Conservation (phyloP, 306 rosid species). For the Cucumis hystrix region DNA sequence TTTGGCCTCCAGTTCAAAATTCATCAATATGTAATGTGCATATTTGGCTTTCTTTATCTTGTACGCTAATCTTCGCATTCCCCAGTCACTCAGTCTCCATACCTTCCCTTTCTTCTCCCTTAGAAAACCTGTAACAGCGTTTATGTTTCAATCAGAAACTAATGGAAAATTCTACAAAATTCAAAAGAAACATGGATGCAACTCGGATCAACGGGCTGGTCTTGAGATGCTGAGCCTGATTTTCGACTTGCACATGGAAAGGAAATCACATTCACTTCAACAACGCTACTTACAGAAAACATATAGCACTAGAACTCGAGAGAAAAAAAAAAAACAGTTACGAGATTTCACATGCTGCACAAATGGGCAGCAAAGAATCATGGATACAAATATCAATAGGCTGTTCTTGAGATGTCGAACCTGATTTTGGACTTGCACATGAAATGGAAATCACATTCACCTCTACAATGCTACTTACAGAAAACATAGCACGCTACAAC, state of each 20-base stretch:
- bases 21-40: constrained; percentile 75
- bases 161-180: background rate
- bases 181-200: background rate
- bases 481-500: background rate
- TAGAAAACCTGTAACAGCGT: constrained; percentile 46
- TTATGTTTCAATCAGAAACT: constrained; percentile 8
- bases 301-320: background rate
- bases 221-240: background rate
- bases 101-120: constrained; percentile 81
- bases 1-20: constrained; percentile 75
- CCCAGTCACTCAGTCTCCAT: constrained; percentile 90
- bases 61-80: constrained; percentile 80
- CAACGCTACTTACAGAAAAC: background rate
- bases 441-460: background rate
- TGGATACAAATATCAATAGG: background rate
- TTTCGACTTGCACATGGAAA: background rate
- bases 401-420: background rate
- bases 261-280: background rate
- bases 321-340: background rate
- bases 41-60: constrained; percentile 61
- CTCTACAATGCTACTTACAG: background rate
- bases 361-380: too few relatives aligned
- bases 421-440: background rate
- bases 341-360: background rate
- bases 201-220: background rate